phyloP scores from a whole-genome alignment of 176 grass and related monocot species.

The Oryza punctata region DNA sequence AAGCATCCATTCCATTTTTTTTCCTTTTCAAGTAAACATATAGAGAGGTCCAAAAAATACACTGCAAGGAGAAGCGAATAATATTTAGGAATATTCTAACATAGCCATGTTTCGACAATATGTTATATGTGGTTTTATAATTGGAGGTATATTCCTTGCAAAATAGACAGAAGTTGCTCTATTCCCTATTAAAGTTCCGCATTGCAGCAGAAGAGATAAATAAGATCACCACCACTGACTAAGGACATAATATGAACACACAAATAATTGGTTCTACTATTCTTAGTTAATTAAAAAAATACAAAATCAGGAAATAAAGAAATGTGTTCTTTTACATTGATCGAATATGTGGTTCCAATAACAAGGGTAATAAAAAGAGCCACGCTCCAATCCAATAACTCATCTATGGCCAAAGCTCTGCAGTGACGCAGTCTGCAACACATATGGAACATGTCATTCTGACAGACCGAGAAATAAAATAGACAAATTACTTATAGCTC shows the following conservation, averaged over 20 bases:
- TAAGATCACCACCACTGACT: background rate
- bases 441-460: constrained; percentile 34
- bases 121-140: too few relatives aligned
- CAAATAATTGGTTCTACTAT: background rate
- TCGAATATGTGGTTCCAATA: constrained; percentile 93
- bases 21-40: background rate
- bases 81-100: background rate
- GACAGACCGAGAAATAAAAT: constrained; percentile 3
- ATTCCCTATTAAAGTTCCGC: background rate
- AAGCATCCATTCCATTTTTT: background rate
- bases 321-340: constrained; percentile 60
- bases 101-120: background rate
- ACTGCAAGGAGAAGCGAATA: background rate
- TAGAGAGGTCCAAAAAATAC: background rate
- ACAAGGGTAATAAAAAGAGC: constrained; percentile 88
- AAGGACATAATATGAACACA: background rate
- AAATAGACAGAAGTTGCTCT: background rate
- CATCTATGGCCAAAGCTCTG: constrained; percentile 88
- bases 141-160: background rate
- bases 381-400: constrained; percentile 68
- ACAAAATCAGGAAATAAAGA: background rate
- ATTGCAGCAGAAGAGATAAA: background rate
- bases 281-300: too few relatives aligned
- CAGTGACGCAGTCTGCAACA: constrained; percentile 54
- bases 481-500: background rate